Evolutionary conservation across 768 basidiomycete species (phyloP), one percentile per base, ranked within the genome.

Genomic region (Porpolomopsis calyptriformis): DNA sequence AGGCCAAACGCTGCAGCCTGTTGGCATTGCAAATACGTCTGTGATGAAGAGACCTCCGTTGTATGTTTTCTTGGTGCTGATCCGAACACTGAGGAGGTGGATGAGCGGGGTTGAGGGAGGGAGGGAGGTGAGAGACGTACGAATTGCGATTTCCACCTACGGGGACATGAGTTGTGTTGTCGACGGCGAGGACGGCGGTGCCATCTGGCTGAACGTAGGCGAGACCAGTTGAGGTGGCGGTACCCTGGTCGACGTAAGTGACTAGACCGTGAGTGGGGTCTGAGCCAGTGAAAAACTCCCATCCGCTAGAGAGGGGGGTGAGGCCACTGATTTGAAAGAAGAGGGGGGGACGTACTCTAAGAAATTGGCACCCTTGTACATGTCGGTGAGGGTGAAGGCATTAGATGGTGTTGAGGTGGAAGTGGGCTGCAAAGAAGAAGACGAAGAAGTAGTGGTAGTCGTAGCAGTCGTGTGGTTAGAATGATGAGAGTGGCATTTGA

Each of bases 241-340:
- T 61, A 2, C 60, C 55, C 54, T 64, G 58, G 25, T 54, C 62
- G 49, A 76, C 65, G 58, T 77, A 89, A 47, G 76, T 70, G 40
- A 89, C 87, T 20, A 63, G 63, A 14, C 86, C 86, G 51, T 76
- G 62, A 0, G 86, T 88, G 2, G 86, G 86, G 60, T 89, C 86
- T 9, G 60, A 11, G 2, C 52, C 62, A 10, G 68, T 69, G 63
- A 76, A 85, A 64, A 83, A 88, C 25, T 79, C 64, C 79, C 80
- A 87, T 36, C 74, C 53, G 40, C 83, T 85, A 38, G 18, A n/a
- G 54, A 43, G 20, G n/a, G 23, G 39, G 36, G 23, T 35, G 29
- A 18, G 38, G 45, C 38, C n/a, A n/a, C 27, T 26, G 18, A 40
- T 3, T 6, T n/a, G 29, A 37, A 34, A 11, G 11, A 19, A 42